Percentiles rank a stretch among this genome's conserved stretches.
Conservation (phyloP, 495 filamentous ascomycete genomes). For the Penicillium canariense region DNA sequence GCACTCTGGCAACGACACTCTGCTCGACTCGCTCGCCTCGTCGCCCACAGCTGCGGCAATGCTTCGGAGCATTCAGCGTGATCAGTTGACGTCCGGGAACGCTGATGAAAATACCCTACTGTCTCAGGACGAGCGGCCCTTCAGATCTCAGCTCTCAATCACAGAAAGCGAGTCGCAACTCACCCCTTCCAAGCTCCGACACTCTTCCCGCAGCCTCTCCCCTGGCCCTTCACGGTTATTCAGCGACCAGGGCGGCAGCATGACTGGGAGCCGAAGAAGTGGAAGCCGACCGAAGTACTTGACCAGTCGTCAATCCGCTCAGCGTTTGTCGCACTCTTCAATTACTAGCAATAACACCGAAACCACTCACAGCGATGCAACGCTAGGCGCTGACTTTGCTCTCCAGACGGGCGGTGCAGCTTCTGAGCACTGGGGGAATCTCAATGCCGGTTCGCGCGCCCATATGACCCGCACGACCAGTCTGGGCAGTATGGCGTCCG, state of each 20-base stretch:
- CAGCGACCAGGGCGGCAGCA: conserved; percentile 30
- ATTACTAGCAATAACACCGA: conserved; percentile 61
- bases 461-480: conserved; percentile 76
- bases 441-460: conserved; percentile 41
- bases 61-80: conserved; percentile 47
- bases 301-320: conserved; percentile 68
- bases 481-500: conserved; percentile 92
- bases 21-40: conserved; percentile 59
- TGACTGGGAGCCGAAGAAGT: conserved; percentile 32
- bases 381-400: conserved; percentile 79
- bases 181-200: conserved; percentile 30
- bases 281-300: conserved; percentile 67
- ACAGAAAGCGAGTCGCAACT: conserved; percentile 32
- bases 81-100: conserved; percentile 24
- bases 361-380: conserved; percentile 63
- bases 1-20: conserved; percentile 51
- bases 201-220: conserved; percentile 31
- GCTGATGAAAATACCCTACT: conserved; percentile 18
- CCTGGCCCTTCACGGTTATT: conserved; percentile 38
- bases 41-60: conserved; percentile 66
- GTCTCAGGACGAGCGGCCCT: conserved; percentile 29
- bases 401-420: conserved; percentile 78
- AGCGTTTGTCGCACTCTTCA: conserved; percentile 77
- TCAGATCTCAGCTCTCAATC: conserved; percentile 20
- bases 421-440: conserved; percentile 55